A percentile compares a stretch with the other conserved stretches of the same genome.
Conservation (phyloP, 768 basidiomycete genomes). For the Strobilomyces dryophilus region DNA sequence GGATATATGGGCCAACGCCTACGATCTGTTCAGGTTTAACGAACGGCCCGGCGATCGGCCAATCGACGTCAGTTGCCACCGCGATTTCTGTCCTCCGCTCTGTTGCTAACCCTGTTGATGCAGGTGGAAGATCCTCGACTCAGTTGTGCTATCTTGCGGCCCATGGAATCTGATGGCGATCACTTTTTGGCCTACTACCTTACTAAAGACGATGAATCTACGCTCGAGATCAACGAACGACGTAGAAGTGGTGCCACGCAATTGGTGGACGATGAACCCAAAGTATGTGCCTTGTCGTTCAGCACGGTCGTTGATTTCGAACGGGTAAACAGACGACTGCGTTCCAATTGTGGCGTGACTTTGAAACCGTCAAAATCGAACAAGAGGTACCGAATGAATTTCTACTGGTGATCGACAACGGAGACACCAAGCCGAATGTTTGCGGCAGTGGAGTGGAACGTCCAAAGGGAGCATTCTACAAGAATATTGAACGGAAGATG, state of each 20-base stretch:
- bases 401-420: slow-evolving; percentile 69
- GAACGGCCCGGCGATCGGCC: slow-evolving; percentile 81
- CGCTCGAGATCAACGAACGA: slow-evolving; percentile 58
- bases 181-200: slow-evolving; percentile 86
- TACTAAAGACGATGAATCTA: slow-evolving; percentile 68
- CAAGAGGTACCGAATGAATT: slow-evolving; percentile 86
- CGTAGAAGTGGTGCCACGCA: slow-evolving; percentile 42
- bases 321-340: slow-evolving; percentile 48
- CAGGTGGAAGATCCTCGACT: slow-evolving; percentile 75
- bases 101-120: background rate
- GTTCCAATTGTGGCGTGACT: slow-evolving; percentile 79
- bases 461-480: slow-evolving; percentile 78
- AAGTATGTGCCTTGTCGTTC: slow-evolving; percentile 35
- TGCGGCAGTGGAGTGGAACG: slow-evolving; percentile 37
- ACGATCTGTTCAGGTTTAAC: slow-evolving; percentile 80
- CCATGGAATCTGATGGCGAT: slow-evolving; percentile 86
- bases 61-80: slow-evolving; percentile 52
- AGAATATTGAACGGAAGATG: slow-evolving; percentile 87
- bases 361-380: slow-evolving; percentile 83
- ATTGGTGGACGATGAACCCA: slow-evolving; percentile 52
- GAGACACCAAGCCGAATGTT: slow-evolving; percentile 35
- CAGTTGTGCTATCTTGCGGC: slow-evolving; percentile 81
- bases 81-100: background rate
- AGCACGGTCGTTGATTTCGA: background rate
- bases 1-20: slow-evolving; percentile 86